These are phyloP conservation scores for Paramarasmius palmivorus DNA, from an alignment of 1,284 basidiomycete species.

Conservation along the genomic window DNA sequence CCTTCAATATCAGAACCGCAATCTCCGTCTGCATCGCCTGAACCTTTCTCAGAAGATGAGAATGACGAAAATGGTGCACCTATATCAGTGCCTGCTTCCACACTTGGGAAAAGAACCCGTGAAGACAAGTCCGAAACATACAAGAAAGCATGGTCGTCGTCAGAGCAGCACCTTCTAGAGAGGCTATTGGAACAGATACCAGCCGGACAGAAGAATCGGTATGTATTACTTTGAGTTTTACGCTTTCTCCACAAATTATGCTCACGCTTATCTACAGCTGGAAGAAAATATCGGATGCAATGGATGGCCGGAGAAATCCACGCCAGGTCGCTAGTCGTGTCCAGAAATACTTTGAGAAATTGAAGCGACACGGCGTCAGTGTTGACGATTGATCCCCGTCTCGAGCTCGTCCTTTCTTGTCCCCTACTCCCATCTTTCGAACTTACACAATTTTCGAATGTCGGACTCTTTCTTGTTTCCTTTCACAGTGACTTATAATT, in stretches of 20 bases:
- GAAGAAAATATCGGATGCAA: conserved; percentile 77
- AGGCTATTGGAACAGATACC: conserved; percentile 72
- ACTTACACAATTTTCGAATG: too few relatives aligned
- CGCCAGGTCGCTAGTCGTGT: conserved; percentile 83
- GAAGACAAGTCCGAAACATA: conserved; percentile 63
- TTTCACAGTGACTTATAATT: too few relatives aligned
- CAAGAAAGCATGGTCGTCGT: conserved; percentile 73
- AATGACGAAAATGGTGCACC: conserved; percentile 1
- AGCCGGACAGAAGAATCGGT: conserved; percentile 75
- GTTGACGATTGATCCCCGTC: too few relatives aligned
- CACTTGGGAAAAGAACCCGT: conserved; percentile 10
- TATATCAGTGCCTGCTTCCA: background rate
- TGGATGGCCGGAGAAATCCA: conserved; percentile 73
- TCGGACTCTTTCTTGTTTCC: too few relatives aligned
- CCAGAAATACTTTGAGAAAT: conserved; percentile 82
- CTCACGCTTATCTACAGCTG: conserved; percentile 44
- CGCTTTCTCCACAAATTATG: background rate
- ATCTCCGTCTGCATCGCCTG: too few relatives aligned
- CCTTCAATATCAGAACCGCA: too few relatives aligned
- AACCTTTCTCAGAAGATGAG: background rate
- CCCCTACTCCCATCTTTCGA: too few relatives aligned
- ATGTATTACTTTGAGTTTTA: conserved; percentile 19
- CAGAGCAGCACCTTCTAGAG: conserved; percentile 75
- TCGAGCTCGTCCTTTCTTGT: too few relatives aligned
- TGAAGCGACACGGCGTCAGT: conserved; percentile 58